Evolutionary conservation across 2,329 filamentous ascomycete species (phyloP), one percentile per base, ranked within the genome.

Genomic region (Orbilia brochopaga): DNA sequence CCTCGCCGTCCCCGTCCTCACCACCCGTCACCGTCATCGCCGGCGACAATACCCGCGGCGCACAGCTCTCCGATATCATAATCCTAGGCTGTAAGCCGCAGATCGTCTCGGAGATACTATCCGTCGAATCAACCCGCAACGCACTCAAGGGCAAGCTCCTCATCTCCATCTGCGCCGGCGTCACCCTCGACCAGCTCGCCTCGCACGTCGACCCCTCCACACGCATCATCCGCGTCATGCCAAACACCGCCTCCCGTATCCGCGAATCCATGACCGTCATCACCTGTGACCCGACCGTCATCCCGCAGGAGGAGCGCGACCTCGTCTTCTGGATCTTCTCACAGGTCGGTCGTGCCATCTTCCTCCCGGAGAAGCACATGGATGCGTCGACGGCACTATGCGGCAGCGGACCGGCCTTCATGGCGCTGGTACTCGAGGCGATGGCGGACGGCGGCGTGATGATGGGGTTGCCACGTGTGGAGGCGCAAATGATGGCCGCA

Each of bases 221-320:
- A 21, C 82, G 85, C 46, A 83, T 94, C 50, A 87, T 95, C 2
- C 84, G 91, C 32, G 90, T 89, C 61, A 91, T 95, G 86, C 91
- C 91, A 75, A 95, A 95, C 81, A 92, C 90, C 0, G 90, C 91
- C 10, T 87, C 88, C 24, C 75, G 75, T 54, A 88, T 95, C 66
- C 82, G 90, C 52, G 88, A 95, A 79, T 88, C 86, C 75, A 94
- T 94, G 90, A 93, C 88, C 2, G 87, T 94, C 60, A 88, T 96
- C 75, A 87, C 86, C 53, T 86, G 84, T 51, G 62, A 64, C 1
- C 85, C 87, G 7, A 83, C 87, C 1, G 81, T 90, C 13, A 81
- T 84, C 3, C 77, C 82, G 0, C 80, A 82, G 17, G 83, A 83
- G 30, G 81, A 84, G 51, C 79, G 77, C 69, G 69, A 76, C 19